Percentiles rank a stretch among this genome's conserved stretches.
Conservation (phyloP, 2,329 filamentous ascomycete species). For the Talaromyces sp. region DNA sequence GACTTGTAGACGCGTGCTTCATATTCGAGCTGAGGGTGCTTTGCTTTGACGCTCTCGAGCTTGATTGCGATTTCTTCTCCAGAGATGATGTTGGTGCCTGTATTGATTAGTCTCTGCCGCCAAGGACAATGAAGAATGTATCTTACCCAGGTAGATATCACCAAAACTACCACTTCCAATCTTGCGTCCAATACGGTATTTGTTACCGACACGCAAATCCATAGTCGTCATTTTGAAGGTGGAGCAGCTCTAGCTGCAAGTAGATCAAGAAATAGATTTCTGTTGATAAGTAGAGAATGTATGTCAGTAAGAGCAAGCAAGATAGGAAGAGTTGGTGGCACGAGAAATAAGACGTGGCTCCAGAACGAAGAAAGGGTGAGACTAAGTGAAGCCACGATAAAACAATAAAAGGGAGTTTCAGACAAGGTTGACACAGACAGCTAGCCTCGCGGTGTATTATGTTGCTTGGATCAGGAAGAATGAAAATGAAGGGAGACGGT, state of each 20-base stretch:
- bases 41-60: conserved; percentile 98
- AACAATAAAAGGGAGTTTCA: background rate
- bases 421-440: conserved; percentile 5
- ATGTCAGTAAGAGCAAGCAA: conserved; percentile 2
- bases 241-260: conserved; percentile 11
- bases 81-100: conserved; percentile 98
- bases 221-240: conserved; percentile 18
- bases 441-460: conserved; percentile 3
- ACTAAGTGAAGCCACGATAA: conserved; percentile 3
- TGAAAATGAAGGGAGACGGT: background rate
- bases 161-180: conserved; percentile 97
- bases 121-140: background rate
- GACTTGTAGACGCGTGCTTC: conserved; percentile 86
- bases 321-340: background rate
- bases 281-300: background rate
- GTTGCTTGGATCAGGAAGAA: background rate
- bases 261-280: background rate
- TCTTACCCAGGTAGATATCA: conserved; percentile 85
- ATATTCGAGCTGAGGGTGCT: conserved; percentile 98
- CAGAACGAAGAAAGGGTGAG: background rate
- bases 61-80: conserved; percentile 99
- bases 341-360: background rate
- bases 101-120: background rate
- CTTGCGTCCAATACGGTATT: conserved; percentile 99
- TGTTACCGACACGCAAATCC: conserved; percentile 97